A percentile compares a stretch with the other conserved stretches of the same genome.
Conservation (phyloP, 768 basidiomycete genomes). For the Leccinum obscurum region DNA sequence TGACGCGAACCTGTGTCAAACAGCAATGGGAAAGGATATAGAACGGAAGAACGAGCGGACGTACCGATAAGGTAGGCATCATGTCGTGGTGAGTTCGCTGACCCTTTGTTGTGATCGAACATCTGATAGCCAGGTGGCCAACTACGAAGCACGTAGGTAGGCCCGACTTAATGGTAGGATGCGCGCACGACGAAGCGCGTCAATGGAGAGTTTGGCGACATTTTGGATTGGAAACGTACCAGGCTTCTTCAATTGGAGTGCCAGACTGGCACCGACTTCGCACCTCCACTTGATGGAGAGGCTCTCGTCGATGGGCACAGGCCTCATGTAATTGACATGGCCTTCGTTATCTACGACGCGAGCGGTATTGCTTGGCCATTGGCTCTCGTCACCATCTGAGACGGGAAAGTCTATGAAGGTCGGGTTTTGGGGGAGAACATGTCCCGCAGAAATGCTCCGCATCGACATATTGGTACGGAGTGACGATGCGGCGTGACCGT, state of each 20-base stretch:
- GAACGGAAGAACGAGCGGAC: slow-evolving; percentile 10
- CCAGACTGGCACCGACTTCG: slow-evolving; percentile 41
- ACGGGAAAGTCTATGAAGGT: slow-evolving; percentile 57
- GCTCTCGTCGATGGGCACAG: slow-evolving; percentile 49
- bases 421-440: slow-evolving; percentile 51
- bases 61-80: slow-evolving; percentile 80
- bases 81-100: slow-evolving; percentile 51
- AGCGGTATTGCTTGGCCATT: slow-evolving; percentile 61
- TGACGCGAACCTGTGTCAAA: slow-evolving; percentile 39
- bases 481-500: neutral
- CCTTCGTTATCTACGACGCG: slow-evolving; percentile 56
- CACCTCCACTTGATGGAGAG: slow-evolving; percentile 60
- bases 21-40: neutral
- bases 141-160: slow-evolving; percentile 55
- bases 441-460: slow-evolving; percentile 14
- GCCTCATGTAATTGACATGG: slow-evolving; percentile 71
- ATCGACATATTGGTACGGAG: slow-evolving; percentile 22
- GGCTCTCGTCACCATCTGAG: slow-evolving; percentile 55
- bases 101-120: slow-evolving; percentile 76
- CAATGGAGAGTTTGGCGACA: neutral
- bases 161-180: slow-evolving; percentile 31
- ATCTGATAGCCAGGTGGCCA: slow-evolving; percentile 72
- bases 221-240: slow-evolving; percentile 38
- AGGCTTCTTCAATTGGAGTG: slow-evolving; percentile 46
- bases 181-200: neutral